phyloP scores from a whole-genome alignment of 768 basidiomycete species.

The Podaxis sp. region DNA sequence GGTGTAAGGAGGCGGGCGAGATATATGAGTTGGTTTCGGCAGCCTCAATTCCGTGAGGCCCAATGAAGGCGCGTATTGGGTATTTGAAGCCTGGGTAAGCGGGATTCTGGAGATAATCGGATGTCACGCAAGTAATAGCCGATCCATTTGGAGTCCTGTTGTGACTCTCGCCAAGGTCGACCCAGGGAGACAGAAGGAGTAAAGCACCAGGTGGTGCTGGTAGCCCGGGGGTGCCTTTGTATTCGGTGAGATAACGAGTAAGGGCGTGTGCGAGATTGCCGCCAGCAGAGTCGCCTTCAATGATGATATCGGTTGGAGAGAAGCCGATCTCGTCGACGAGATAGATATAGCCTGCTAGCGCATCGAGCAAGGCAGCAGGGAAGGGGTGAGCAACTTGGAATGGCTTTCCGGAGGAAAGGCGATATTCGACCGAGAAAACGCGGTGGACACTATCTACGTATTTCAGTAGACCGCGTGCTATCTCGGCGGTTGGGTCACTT shows the following conservation, averaged over 20 bases:
- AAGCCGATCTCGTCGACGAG: constrained; percentile 57
- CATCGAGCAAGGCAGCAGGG: constrained; percentile 72
- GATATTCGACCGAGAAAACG: constrained; percentile 66
- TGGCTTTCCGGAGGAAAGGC: constrained; percentile 47
- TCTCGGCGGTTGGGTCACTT: constrained; percentile 37
- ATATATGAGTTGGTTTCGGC: constrained; percentile 48
- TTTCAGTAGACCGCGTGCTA: constrained; percentile 44
- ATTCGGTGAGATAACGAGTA: constrained; percentile 54
- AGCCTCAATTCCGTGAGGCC: constrained; percentile 42
- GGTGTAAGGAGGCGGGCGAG: constrained; percentile 49
- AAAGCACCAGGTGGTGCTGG: constrained; percentile 44
- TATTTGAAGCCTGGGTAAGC: constrained; percentile 20
- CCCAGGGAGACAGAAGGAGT: constrained; percentile 53
- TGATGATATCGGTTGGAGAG: constrained; percentile 52
- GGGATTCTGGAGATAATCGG: constrained; percentile 33
- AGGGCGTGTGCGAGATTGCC: constrained; percentile 67
- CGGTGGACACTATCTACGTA: constrained; percentile 40
- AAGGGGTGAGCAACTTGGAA: constrained; percentile 50
- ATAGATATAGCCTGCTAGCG: constrained; percentile 68
- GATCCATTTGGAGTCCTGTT: constrained; percentile 32
- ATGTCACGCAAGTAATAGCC: constrained; percentile 22
- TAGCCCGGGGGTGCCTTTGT: constrained; percentile 30
- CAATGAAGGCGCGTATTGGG: constrained; percentile 37
- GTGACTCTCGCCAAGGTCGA: constrained; percentile 43
- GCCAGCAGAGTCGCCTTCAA: constrained; percentile 76